Percentiles rank a stretch among this genome's conserved stretches.
phyloP scores from a whole-genome alignment of 2,329 filamentous ascomycete genomes.

The Alternaria gansuensis region DNA sequence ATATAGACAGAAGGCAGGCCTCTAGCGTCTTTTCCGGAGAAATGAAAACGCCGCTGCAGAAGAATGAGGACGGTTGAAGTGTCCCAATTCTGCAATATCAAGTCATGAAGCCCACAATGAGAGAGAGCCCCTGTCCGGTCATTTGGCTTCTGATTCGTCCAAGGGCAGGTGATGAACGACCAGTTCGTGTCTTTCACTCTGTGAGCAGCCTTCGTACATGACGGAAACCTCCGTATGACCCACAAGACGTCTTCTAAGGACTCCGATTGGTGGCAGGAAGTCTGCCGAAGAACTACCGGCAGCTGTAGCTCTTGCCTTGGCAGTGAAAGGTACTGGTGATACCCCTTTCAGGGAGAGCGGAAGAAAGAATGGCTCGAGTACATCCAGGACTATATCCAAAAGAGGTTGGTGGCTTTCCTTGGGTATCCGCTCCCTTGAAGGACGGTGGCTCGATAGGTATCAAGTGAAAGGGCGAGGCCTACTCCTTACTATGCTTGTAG shows the following conservation, averaged over 20 bases:
- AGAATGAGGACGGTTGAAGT: slow-evolving; percentile 6
- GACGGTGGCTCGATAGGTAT: not conserved
- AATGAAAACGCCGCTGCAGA: not conserved
- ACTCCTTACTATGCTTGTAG: not conserved
- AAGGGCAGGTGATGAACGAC: not conserved
- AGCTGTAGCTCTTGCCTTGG: not conserved
- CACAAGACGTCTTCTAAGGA: not conserved
- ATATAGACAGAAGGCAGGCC: slow-evolving; percentile 11
- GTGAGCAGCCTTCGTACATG: not conserved
- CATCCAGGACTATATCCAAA: not conserved
- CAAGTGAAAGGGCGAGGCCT: not conserved
- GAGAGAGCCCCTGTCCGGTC: not conserved
- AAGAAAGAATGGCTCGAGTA: not conserved
- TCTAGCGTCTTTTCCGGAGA: not conserved
- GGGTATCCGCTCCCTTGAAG: not conserved
- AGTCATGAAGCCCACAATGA: not conserved
- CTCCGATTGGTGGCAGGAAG: slow-evolving; percentile 9
- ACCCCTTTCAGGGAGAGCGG: not conserved
- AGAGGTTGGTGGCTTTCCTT: slow-evolving; percentile 5
- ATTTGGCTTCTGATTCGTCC: slow-evolving; percentile 7
- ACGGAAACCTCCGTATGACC: not conserved
- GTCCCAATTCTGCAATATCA: not conserved
- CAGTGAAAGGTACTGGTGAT: not conserved
- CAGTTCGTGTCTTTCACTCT: slow-evolving; percentile 7
- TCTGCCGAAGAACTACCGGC: not conserved